Percentiles rank a stretch among this genome's conserved stretches.
phyloP scores from a whole-genome alignment of 2,329 filamentous ascomycete species.

The Metarhizium humberi region DNA sequence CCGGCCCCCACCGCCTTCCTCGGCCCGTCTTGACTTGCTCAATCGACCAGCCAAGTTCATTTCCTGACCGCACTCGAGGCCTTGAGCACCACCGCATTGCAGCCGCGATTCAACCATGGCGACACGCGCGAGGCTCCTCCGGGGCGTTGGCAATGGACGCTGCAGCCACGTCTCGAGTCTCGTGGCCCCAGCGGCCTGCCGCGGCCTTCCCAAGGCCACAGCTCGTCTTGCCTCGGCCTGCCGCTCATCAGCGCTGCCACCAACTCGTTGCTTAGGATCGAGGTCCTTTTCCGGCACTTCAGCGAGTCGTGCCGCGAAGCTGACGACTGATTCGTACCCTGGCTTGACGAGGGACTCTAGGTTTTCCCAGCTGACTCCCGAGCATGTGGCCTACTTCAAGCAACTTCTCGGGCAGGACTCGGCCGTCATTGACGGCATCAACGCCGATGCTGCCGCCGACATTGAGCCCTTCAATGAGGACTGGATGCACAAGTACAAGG shows the following conservation, averaged over 20 bases:
- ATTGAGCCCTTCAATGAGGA: conserved; percentile 90
- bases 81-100: background rate
- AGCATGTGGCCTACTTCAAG: conserved; percentile 79
- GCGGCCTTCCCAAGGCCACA: background rate
- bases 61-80: background rate
- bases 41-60: background rate
- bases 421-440: conserved; percentile 78
- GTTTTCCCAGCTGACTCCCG: conserved; percentile 63
- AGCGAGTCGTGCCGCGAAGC: conserved; percentile 36
- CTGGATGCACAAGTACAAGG: conserved; percentile 98
- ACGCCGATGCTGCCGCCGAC: conserved; percentile 60
- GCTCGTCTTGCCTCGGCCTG: conserved; percentile 1
- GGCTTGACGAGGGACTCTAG: conserved; percentile 68
- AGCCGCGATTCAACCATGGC: conserved; percentile 2
- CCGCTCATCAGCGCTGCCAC: background rate
- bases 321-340: conserved; percentile 81
- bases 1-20: background rate
- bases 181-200: background rate
- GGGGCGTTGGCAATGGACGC: background rate
- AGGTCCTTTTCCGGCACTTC: conserved; percentile 13
- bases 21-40: background rate
- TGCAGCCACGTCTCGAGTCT: background rate
- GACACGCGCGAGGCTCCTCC: conserved; percentile 5
- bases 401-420: conserved; percentile 68
- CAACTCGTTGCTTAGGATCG: conserved; percentile 8